Evolutionary conservation across 169 alveolate genomes (phyloP).

Genomic region (Eimeria necatrix): DNA sequence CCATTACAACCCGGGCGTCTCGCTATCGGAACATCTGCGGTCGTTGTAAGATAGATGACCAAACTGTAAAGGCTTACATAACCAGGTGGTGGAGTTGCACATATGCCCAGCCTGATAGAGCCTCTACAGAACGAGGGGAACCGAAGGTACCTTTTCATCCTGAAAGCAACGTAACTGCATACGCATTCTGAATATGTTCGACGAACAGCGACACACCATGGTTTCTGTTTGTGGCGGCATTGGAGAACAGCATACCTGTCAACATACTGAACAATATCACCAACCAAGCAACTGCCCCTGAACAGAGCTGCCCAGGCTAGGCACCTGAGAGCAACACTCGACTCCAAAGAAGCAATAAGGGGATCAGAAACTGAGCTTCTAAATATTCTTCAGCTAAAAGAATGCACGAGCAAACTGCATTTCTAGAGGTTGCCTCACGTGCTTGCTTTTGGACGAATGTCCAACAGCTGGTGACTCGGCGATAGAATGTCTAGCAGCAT

Average conservation of each 20-base stretch:
- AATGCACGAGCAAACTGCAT: not conserved
- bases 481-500: slow-evolving; percentile 62
- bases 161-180: not conserved
- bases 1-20: too few species aligned
- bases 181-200: not conserved
- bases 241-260: slow-evolving; percentile 15
- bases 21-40: not conserved
- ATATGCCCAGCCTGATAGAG: slow-evolving; percentile 49
- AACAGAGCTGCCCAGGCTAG: slow-evolving; percentile 53
- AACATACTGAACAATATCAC: slow-evolving; percentile 22
- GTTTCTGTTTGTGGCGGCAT: not conserved
- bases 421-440: slow-evolving; percentile 31
- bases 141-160: slow-evolving; percentile 56
- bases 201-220: not conserved
- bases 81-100: slow-evolving; percentile 65
- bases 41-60: too few species aligned
- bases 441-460: slow-evolving; percentile 62
- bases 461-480: slow-evolving; percentile 58
- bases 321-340: slow-evolving; percentile 25
- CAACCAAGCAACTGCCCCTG: slow-evolving; percentile 32
- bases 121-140: slow-evolving; percentile 73
- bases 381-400: not conserved
- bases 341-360: too few species aligned
- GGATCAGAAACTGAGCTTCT: too few species aligned
- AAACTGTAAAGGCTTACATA: slow-evolving; percentile 16